Percentiles rank a stretch among this genome's conserved stretches.
Conservation (phyloP, 225 moss, liverwort and hornwort species). For the Takakia lepidozioides region DNA sequence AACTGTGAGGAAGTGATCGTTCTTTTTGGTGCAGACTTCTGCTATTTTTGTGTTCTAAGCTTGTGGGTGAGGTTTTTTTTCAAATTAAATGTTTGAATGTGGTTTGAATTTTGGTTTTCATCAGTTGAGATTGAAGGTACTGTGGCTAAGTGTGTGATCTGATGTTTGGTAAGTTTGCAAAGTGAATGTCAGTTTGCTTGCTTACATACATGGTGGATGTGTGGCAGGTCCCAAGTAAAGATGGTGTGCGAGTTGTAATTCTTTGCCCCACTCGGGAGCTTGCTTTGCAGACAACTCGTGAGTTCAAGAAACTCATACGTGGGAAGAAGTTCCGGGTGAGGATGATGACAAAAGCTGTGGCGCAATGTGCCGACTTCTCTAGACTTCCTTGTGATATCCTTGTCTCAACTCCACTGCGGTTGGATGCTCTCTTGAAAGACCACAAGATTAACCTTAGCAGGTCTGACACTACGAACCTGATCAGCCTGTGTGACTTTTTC, state of each 20-base stretch:
- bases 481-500: no score
- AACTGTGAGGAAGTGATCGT: no score
- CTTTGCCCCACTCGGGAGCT: conserved; percentile 86
- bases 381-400: conserved; percentile 72
- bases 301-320: conserved; percentile 46
- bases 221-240: conserved; percentile 38
- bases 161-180: no score
- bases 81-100: no score
- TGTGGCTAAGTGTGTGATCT: no score
- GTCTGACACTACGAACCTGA: no score
- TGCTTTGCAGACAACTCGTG: conserved; percentile 71
- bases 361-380: conserved; percentile 51
- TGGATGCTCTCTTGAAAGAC: conserved; percentile 61
- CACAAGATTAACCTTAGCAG: conserved; percentile 63
- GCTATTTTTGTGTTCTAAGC: no score
- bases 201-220: not conserved
- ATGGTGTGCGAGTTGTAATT: conserved; percentile 56
- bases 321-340: conserved; percentile 57
- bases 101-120: no score
- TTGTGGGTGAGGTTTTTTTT: no score
- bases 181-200: not conserved
- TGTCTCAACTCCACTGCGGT: conserved; percentile 74
- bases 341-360: conserved; percentile 62
- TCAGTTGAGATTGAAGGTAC: no score
- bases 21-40: no score